Conservation (phyloP, 129 eudicot genomes). For the Flaveria ramosissima region DNA sequence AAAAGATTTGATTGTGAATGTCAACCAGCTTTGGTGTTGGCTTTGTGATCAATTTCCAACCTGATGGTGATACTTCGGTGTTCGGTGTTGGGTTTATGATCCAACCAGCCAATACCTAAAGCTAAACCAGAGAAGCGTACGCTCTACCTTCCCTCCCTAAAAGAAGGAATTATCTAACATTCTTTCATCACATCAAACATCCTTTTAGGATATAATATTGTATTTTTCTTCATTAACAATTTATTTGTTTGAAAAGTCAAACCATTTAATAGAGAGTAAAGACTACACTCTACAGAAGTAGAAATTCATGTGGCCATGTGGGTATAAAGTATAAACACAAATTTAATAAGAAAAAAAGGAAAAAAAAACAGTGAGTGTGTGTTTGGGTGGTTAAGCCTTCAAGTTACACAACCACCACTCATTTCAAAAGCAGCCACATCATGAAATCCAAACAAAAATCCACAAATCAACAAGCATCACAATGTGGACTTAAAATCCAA, state of each 20-base stretch:
- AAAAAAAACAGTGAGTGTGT: constrained; percentile 17
- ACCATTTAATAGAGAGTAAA: neutral
- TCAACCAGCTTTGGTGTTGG: too few species aligned
- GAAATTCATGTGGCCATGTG: constrained; percentile 32
- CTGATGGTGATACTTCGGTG: too few species aligned
- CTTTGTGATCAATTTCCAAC: too few species aligned
- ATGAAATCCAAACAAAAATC: constrained; percentile 45
- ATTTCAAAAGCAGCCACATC: constrained; percentile 43
- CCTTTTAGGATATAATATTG: too few species aligned
- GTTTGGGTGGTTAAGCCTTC: constrained; percentile 40
- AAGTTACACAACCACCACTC: constrained; percentile 60
- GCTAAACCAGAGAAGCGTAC: too few species aligned
- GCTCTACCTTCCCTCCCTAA: too few species aligned
- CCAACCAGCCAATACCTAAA: too few species aligned
- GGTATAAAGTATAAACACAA: constrained; percentile 26
- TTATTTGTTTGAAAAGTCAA: neutral
- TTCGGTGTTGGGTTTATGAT: too few species aligned
- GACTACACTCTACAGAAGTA: constrained; percentile 2
- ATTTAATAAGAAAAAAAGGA: neutral
- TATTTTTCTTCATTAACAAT: too few species aligned
- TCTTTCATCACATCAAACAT: neutral
- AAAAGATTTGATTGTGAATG: too few species aligned
- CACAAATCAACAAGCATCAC: constrained; percentile 42
- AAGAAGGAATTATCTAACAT: too few species aligned
- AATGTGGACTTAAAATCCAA: constrained; percentile 18